Percentiles rank a stretch among this genome's conserved stretches.
Evolutionary conservation across 306 rosid genomes (phyloP).

Genomic region (Alnus rubra): DNA sequence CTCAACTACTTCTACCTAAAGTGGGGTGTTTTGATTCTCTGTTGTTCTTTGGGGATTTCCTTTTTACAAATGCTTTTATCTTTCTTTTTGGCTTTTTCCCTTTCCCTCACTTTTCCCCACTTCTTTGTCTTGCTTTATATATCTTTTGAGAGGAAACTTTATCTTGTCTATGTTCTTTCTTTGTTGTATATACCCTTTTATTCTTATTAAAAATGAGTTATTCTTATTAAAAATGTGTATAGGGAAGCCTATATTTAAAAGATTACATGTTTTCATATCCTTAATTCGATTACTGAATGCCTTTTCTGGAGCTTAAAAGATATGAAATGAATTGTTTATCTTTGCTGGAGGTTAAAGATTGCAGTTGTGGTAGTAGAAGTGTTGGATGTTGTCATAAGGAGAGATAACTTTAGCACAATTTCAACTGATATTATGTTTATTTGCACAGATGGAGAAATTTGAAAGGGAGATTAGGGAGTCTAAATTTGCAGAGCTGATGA

Average conservation of each 20-base stretch:
- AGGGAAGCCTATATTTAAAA: not conserved
- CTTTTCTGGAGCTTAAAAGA: not conserved
- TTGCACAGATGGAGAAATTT: constrained; percentile 86
- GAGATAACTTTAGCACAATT: constrained; percentile 6
- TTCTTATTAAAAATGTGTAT: not conserved
- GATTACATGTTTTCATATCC: not conserved
- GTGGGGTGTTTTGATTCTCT: not conserved
- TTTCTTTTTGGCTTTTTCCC: not conserved
- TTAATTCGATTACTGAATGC: not conserved
- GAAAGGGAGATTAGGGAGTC: constrained; percentile 83
- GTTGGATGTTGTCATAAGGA: not conserved
- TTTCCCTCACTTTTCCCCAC: not conserved
- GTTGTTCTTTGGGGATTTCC: not conserved
- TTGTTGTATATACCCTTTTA: not conserved
- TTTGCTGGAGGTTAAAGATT: too few species aligned
- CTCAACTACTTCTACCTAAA: not conserved
- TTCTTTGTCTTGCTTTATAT: not conserved
- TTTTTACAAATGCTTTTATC: not conserved
- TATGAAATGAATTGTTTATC: not conserved
- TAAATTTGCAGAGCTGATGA: constrained; percentile 86
- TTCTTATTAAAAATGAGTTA: not conserved
- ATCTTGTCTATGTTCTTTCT: not conserved
- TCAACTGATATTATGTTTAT: constrained; percentile 19
- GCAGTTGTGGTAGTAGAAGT: not conserved
- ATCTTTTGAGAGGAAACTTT: not conserved